Evolutionary conservation across 441 rosid genomes (phyloP).

Genomic region (Brassica balearica): DNA sequence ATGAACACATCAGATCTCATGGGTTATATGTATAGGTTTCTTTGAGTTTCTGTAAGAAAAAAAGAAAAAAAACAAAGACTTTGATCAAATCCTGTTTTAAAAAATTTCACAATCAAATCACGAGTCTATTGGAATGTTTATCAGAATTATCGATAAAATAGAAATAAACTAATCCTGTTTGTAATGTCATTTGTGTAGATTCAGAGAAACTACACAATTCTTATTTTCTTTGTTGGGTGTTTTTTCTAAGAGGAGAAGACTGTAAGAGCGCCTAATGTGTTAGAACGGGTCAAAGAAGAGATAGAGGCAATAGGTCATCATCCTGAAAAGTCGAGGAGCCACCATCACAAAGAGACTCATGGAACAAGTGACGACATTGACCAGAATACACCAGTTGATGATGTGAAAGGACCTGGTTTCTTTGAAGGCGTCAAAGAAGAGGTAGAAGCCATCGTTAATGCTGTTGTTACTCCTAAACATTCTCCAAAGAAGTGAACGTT

Average conservation of each 20-base stretch:
- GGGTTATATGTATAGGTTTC: not conserved
- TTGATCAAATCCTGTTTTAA: conserved; percentile 4
- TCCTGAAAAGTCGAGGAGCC: conserved; percentile 21
- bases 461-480: conserved; percentile 48
- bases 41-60: not conserved
- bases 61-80: not conserved
- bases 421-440: conserved; percentile 66
- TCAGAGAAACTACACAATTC: not conserved
- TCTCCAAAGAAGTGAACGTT: conserved; percentile 46
- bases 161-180: not conserved
- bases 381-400: conserved; percentile 52
- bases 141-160: not conserved
- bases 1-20: not conserved
- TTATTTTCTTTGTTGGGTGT: not conserved
- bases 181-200: not conserved
- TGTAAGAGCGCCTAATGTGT: conserved; percentile 38
- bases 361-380: conserved; percentile 63
- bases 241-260: conserved; percentile 25
- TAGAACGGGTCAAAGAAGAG: conserved; percentile 31
- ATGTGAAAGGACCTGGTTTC: conserved; percentile 67
- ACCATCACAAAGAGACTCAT: conserved; percentile 40
- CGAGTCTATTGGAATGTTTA: not conserved
- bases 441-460: conserved; percentile 57
- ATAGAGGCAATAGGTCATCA: conserved; percentile 21
- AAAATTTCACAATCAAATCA: not conserved